phyloP scores from a whole-genome alignment of 768 basidiomycete genomes.

The Mycena floridula region DNA sequence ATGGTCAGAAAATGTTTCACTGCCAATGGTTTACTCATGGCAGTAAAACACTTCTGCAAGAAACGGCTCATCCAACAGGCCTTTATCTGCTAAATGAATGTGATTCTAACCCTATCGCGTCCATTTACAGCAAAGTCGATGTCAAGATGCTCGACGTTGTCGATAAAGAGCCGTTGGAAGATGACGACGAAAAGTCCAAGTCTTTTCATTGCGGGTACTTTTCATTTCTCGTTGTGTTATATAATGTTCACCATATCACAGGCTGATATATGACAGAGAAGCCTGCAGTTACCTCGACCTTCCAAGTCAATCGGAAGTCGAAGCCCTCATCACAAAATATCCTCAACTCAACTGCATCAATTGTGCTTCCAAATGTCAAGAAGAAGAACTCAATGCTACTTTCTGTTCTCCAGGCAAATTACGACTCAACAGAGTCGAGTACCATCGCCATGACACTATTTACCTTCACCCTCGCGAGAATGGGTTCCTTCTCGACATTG shows the following conservation, averaged over 20 bases:
- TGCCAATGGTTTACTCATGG: constrained; percentile 69
- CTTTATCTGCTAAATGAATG: constrained; percentile 54
- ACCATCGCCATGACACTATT: constrained; percentile 57
- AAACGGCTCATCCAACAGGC: constrained; percentile 56
- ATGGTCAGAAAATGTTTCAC: constrained; percentile 44
- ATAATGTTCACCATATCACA: constrained; percentile 16
- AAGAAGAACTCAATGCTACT: constrained; percentile 17
- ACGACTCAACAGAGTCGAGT: constrained; percentile 29
- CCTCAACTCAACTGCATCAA: constrained; percentile 36
- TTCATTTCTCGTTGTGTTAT: neutral
- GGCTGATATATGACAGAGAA: constrained; percentile 46
- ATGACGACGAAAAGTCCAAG: constrained; percentile 27
- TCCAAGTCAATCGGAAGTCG: constrained; percentile 25
- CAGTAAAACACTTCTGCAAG: constrained; percentile 57
- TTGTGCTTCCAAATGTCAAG: constrained; percentile 32
- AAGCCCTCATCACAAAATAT: constrained; percentile 20
- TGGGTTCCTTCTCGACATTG: constrained; percentile 38
- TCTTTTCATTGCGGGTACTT: constrained; percentile 57
- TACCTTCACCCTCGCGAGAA: constrained; percentile 38
- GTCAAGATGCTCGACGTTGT: constrained; percentile 33
- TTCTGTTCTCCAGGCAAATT: constrained; percentile 18
- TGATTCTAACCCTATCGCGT: constrained; percentile 44
- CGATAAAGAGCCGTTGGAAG: constrained; percentile 43
- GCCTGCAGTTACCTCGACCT: constrained; percentile 40
- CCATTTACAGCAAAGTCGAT: constrained; percentile 55